A percentile compares a stretch with the other conserved stretches of the same genome.
These are phyloP conservation scores for Exophiala alcalophila DNA, from an alignment of 2,329 filamentous ascomycete species.

Conservation along the genomic window DNA sequence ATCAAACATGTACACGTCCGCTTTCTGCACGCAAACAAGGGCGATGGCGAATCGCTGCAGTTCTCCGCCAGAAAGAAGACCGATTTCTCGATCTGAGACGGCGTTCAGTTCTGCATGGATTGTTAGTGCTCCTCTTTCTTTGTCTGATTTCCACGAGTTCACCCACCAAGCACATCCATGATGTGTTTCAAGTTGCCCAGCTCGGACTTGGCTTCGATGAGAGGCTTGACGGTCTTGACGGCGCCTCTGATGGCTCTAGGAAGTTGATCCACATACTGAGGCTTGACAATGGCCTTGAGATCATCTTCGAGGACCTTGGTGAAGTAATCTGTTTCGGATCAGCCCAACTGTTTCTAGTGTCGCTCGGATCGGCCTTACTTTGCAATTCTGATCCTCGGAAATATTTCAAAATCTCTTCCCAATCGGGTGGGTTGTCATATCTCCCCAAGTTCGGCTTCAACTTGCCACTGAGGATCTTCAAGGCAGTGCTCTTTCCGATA, in stretches of 20 bases:
- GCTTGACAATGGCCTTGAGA: slow-evolving; percentile 96
- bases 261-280: slow-evolving; percentile 98
- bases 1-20: slow-evolving; percentile 99
- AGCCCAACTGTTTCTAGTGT: slow-evolving; percentile 28
- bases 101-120: slow-evolving; percentile 67
- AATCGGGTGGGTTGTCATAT: slow-evolving; percentile 95
- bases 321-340: slow-evolving; percentile 72
- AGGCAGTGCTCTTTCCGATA: slow-evolving; percentile 99
- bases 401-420: slow-evolving; percentile 98
- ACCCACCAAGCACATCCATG: slow-evolving; percentile 67
- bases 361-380: slow-evolving; percentile 58
- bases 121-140: slow-evolving; percentile 14
- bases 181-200: slow-evolving; percentile 80
- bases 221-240: slow-evolving; percentile 72
- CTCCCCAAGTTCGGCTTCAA: slow-evolving; percentile 95
- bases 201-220: slow-evolving; percentile 73
- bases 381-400: slow-evolving; percentile 97
- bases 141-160: neutral
- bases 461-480: slow-evolving; percentile 98
- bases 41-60: slow-evolving; percentile 97
- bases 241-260: slow-evolving; percentile 83
- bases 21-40: slow-evolving; percentile 90
- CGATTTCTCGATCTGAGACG: slow-evolving; percentile 88
- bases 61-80: slow-evolving; percentile 90
- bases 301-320: slow-evolving; percentile 97